phyloP scores from a whole-genome alignment of 495 filamentous ascomycete genomes.

The Rhizodiscina lignyota region DNA sequence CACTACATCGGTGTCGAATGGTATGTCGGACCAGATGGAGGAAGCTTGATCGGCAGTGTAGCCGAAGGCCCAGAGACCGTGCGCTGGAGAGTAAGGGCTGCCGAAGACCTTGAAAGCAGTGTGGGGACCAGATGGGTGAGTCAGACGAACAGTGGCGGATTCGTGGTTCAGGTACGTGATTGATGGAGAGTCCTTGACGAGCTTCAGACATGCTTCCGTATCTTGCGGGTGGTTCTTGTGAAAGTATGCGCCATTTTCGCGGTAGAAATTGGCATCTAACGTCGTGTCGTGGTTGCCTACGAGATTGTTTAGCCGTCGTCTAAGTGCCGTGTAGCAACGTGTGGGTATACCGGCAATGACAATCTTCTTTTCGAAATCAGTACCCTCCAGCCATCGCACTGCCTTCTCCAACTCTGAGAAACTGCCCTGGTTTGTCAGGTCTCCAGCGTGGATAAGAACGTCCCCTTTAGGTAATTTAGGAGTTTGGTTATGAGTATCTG shows the following conservation, averaged over 20 bases:
- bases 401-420: constrained; percentile 33
- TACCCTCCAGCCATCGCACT: constrained; percentile 37
- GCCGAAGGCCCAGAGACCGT: too few species aligned
- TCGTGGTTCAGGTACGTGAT: too few species aligned
- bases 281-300: constrained; percentile 76
- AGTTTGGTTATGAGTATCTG: constrained; percentile 41
- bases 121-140: too few species aligned
- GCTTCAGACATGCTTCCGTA: constrained; percentile 33
- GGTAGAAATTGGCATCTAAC: constrained; percentile 46
- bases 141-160: constrained; percentile 36
- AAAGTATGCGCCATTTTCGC: constrained; percentile 35
- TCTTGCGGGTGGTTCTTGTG: constrained; percentile 44
- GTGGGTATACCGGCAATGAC: constrained; percentile 33
- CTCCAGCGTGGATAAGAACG: constrained; percentile 44
- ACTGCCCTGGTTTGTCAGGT: constrained; percentile 41
- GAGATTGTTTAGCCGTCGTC: too few species aligned
- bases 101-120: constrained; percentile 61
- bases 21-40: constrained; percentile 29
- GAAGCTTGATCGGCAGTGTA: constrained; percentile 35
- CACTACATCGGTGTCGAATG: constrained; percentile 17
- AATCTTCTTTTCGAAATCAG: constrained; percentile 40
- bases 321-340: constrained; percentile 19
- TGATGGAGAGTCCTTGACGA: constrained; percentile 35
- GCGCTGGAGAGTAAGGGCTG: constrained; percentile 50
- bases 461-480: constrained; percentile 41